Base-by-base conservation (phyloP, 768 basidiomycete species). In the Phylloporus arenicola region DNA sequence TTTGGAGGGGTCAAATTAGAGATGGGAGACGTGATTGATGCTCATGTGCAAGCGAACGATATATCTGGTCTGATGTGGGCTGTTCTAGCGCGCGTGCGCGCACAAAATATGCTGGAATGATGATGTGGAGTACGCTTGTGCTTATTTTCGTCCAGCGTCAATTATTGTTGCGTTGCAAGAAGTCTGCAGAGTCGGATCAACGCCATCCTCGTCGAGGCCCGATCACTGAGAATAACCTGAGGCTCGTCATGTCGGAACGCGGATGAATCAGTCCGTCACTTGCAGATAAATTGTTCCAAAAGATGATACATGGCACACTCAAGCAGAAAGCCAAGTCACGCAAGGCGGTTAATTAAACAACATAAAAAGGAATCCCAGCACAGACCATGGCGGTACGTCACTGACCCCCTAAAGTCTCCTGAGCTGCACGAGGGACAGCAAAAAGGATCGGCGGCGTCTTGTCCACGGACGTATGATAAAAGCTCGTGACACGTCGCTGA, bases 11-110 rank as follows among this genome's bases (percentile, higher is more conserved):
- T 74, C 0, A 82, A 78, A 11, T 63, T 82, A 11, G 78, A 86
- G 43, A 58, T 80, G 37, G 76, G 72, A 8, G 85, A 87, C 49
- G 61, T 83, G 1, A 68, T 86, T 3, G 83, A 83, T 40, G 73
- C 75, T 7, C 79, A 83, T 64, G 70, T 88, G 1, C 80, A 80
- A 50, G 72, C 76, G 11, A 81, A 86, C 54, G 80, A 89, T 62
- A 80, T 79, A 1, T 75, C 80, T 38, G 84, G 84, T 1, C 68
- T 88, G 8, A 70, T 89, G 45, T 79, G 78, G 41, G 78, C 80
- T 2, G 70, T 87, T 11, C 64, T 88, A 9, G 75, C 77, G 14
- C 69, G 76, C 42, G 78, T 66, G 12, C 74, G 63, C 57, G 33
- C 47, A 31, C 43, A 40, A 24, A 42, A 14, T 29, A 20, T 37